Conservation (phyloP, 306 rosid genomes). For the Citrullus amarus region DNA sequence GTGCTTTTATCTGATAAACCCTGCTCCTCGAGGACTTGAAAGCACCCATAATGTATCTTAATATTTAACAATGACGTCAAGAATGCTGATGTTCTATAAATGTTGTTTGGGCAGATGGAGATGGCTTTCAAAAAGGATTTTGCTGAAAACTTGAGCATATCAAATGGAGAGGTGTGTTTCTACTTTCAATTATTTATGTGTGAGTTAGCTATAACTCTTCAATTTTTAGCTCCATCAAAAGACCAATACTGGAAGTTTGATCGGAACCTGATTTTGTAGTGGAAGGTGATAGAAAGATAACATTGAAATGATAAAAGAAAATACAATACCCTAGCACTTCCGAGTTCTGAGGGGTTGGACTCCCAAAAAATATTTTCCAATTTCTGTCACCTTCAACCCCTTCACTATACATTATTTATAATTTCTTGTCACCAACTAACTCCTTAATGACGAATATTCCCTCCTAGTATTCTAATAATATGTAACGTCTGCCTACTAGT, state of each 20-base stretch:
- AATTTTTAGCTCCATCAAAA: neutral
- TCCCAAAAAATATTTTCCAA: neutral
- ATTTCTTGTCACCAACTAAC: neutral
- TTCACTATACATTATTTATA: neutral
- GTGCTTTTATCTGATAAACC: neutral
- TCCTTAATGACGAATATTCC: neutral
- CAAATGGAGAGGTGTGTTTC: slow-evolving; percentile 53
- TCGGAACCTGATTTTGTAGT: neutral
- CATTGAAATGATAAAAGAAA: neutral
- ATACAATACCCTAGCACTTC: neutral
- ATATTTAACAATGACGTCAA: neutral
- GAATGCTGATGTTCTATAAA: slow-evolving; percentile 8
- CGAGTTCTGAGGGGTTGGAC: neutral
- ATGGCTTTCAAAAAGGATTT: slow-evolving; percentile 62
- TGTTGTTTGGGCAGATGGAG: slow-evolving; percentile 54
- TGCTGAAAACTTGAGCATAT: slow-evolving; percentile 33
- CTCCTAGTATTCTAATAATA: neutral
- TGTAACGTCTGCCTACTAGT: neutral
- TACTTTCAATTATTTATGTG: neutral
- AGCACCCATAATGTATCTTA: neutral
- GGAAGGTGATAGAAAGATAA: neutral
- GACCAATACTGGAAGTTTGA: neutral
- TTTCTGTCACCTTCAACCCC: neutral
- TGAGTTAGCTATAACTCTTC: neutral
- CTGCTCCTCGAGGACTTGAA: neutral